Evolutionary conservation across 106 monocot species (phyloP), one percentile per base, ranked within the genome.

Genomic region (Hemerocallis citrina): DNA sequence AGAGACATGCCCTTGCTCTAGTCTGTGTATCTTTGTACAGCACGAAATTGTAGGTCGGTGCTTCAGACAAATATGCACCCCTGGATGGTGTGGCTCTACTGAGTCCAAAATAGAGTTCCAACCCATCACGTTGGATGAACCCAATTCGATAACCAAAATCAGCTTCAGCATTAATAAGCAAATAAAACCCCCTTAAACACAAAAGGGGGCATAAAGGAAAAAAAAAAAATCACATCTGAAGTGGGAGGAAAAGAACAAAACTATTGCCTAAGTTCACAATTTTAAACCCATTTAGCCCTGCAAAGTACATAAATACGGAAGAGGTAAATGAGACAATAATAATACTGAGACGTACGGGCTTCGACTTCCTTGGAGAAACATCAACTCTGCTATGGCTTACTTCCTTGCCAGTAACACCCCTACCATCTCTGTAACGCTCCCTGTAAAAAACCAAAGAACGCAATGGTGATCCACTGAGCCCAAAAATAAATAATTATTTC

Each of bases 341-440:
- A 57, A 55, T 32, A 57, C 68, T 60, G 55, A 64, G 42, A 98
- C 96, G 77, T 91, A 98, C 96, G 54, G 72, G 76, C 80, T 81
- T 81, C n/a, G 71, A 31, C 64, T 61, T 87, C 71, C 75, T 21
- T n/a, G 72, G 43, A 44, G 83, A 34, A 48, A 47, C 61, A 60
- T 80, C 86, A 29, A 51, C 61, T 23, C 38, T 63, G 17, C 64
- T 55, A 5, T 19, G 14, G 55, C 70, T 70, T 5, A 55, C 41
- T 17, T 83, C 80, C 66, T 73, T 85, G 34, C 66, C 57, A 19
- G 15, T 33, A n/a, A n/a, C n/a, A 23, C 41, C 33, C 32, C 56
- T 75, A 38, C 58, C 58, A 37, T 90, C 86, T 68, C 69, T 89
- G 1, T 71, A 57, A 11, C 22, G 63, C 3, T 75, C 81, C 71